Evolutionary conservation across 345 rosid species (phyloP), one percentile per base, ranked within the genome.

Genomic region (Gossypium bickii): DNA sequence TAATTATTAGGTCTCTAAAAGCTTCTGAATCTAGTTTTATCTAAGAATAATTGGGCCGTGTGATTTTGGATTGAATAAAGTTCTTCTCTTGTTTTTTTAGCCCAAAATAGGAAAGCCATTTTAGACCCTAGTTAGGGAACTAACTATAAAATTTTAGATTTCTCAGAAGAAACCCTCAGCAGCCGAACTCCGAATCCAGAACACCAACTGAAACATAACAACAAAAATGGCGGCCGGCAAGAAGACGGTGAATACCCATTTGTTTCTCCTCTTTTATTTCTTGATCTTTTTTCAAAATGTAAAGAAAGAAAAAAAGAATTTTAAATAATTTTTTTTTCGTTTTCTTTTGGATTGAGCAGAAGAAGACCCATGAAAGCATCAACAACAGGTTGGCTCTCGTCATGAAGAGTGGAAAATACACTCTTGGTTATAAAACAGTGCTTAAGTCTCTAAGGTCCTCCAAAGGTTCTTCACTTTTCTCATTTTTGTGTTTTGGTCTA

Each of bases 361-460:
- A 87, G 83, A 85, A 87, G 90, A 83, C 88, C 17, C 90, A 87
- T 74, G 90, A 87, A 80, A 83, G 88, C 72, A 85, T 87, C 79
- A 87, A 85, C 79, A 87, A 72, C 77, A 85, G 88, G 72, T 55
- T 85, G 34, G 90, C 90, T 70, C 82, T 87, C 0, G 90, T 85
- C 48, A 81, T 84, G 89, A 86, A 86, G 86, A 86, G 89, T 56
- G 89, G 89, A 2, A 84, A 78, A 59, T 85, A 25, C 80, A 81
- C 81, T 24, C 79, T 85, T 20, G 88, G 88, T 11, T 83, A 83
- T 82, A 87, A 87, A 71, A 87, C 86, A 12, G 88, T 87, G 12
- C 90, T 85, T 20, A 75, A 77, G 27, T 66, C 85, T 51, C 88
- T 87, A 45, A 80, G 90, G 43, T 76, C 3, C 79, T 85, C 86